A percentile compares a stretch with the other conserved stretches of the same genome.
phyloP scores from a whole-genome alignment of 768 basidiomycete genomes.

The Suillus hirtellus region DNA sequence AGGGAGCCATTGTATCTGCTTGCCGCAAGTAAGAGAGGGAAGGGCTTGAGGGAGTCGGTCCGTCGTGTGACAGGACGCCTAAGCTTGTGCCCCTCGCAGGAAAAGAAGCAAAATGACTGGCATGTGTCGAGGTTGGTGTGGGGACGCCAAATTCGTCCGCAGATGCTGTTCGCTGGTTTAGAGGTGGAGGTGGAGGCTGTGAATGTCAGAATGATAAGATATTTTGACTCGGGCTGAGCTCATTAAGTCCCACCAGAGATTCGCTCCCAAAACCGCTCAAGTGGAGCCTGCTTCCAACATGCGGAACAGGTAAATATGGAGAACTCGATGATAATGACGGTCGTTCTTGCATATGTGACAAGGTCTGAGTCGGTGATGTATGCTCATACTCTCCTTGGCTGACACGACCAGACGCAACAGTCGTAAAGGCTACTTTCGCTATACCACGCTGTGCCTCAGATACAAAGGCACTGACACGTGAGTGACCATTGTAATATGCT shows the following conservation, averaged over 20 bases:
- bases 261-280: constrained; percentile 19
- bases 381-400: constrained; percentile 14
- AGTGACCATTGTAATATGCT: constrained; percentile 67
- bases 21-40: constrained; percentile 20
- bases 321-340: constrained; percentile 7
- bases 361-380: constrained; percentile 12
- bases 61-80: constrained; percentile 30
- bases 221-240: constrained; percentile 22
- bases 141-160: constrained; percentile 29
- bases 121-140: constrained; percentile 5
- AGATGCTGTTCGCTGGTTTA: constrained; percentile 23
- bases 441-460: constrained; percentile 62
- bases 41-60: constrained; percentile 22
- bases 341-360: constrained; percentile 6
- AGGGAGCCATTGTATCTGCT: constrained; percentile 12
- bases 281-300: constrained; percentile 32
- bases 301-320: constrained; percentile 34
- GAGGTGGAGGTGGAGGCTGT: constrained; percentile 12
- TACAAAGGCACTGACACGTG: constrained; percentile 59
- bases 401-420: constrained; percentile 32
- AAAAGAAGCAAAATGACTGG: constrained; percentile 63
- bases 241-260: neutral
- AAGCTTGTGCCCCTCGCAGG: constrained; percentile 42
- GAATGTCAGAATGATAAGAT: constrained; percentile 12
- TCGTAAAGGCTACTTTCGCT: constrained; percentile 50